Conservation (phyloP, 495 filamentous ascomycete species). For the Amphirosellinia nigrospora region DNA sequence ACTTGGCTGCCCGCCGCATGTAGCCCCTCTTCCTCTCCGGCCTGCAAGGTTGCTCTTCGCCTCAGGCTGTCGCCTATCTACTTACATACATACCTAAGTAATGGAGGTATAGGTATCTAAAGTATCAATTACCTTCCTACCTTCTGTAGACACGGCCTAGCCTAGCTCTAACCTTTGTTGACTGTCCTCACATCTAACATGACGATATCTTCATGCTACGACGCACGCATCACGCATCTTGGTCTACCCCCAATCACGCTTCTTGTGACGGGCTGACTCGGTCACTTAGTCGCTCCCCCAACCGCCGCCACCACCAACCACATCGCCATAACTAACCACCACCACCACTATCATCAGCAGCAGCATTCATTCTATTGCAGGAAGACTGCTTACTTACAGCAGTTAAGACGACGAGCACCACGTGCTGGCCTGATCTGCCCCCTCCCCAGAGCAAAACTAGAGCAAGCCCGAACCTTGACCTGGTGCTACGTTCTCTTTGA, state of each 20-base stretch:
- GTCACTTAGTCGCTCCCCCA: slow-evolving; percentile 13
- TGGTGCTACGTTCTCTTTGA: slow-evolving; percentile 4
- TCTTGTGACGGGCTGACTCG: slow-evolving; percentile 26
- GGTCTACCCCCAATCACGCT: slow-evolving; percentile 16
- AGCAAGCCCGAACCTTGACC: background rate
- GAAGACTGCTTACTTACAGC: background rate
- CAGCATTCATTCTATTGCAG: slow-evolving; percentile 1
- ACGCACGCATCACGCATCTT: slow-evolving; percentile 19
- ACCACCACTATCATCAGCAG: background rate
- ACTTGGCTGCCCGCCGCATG: background rate
- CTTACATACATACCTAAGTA: too few species aligned
- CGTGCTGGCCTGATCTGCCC: background rate
- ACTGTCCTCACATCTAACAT: slow-evolving; percentile 11
- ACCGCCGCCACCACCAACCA: background rate
- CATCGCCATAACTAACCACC: background rate
- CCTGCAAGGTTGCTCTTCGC: too few species aligned
- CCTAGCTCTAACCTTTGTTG: background rate
- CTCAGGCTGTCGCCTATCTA: background rate
- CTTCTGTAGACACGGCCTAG: too few species aligned
- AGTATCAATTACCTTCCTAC: too few species aligned
- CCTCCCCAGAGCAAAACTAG: background rate
- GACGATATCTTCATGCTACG: slow-evolving; percentile 26
- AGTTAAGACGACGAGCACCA: background rate
- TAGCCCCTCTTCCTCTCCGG: background rate
- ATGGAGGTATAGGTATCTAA: too few species aligned